A percentile compares a stretch with the other conserved stretches of the same genome.
Conservation (phyloP, 345 rosid genomes). For the Corymbia maculata region DNA sequence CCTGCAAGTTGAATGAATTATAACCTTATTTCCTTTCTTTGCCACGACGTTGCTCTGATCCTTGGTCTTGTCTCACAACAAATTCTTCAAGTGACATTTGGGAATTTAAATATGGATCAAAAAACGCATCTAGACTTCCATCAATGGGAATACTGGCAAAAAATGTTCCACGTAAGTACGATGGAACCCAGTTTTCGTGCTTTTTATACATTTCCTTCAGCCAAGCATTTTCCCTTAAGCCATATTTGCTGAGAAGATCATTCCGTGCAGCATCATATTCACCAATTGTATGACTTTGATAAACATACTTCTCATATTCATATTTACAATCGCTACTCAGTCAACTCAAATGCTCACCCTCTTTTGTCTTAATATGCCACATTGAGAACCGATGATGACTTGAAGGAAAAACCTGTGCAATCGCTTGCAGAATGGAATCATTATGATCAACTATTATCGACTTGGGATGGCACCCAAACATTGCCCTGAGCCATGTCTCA, state of each 20-base stretch:
- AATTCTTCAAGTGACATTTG: conserved; percentile 51
- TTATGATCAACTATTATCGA: conserved; percentile 80
- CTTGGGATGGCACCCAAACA: conserved; percentile 57
- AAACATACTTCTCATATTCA: conserved; percentile 64
- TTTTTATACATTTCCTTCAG: conserved; percentile 54
- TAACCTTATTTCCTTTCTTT: conserved; percentile 83
- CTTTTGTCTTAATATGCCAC: conserved; percentile 67
- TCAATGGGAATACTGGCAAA: conserved; percentile 61
- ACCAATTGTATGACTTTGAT: conserved; percentile 41
- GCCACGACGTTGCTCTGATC: conserved; percentile 49
- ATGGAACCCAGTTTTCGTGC: conserved; percentile 72
- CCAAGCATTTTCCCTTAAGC: conserved; percentile 50
- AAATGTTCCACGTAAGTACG: conserved; percentile 48
- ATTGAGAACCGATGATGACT: conserved; percentile 65
- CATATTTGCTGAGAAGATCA: conserved; percentile 45
- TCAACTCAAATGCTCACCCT: conserved; percentile 41
- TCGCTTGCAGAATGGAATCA: conserved; percentile 46
- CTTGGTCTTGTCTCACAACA: conserved; percentile 46
- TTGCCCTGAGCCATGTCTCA: conserved; percentile 64
- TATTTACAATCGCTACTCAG: conserved; percentile 45
- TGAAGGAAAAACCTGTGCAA: conserved; percentile 55
- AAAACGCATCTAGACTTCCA: conserved; percentile 46
- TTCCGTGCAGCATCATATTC: conserved; percentile 53
- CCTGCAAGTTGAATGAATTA: conserved; percentile 51
- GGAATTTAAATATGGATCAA: conserved; percentile 36